A percentile compares a stretch with the other conserved stretches of the same genome.
Evolutionary conservation across 495 filamentous ascomycete genomes (phyloP).

Genomic region (Penicillium angulare): DNA sequence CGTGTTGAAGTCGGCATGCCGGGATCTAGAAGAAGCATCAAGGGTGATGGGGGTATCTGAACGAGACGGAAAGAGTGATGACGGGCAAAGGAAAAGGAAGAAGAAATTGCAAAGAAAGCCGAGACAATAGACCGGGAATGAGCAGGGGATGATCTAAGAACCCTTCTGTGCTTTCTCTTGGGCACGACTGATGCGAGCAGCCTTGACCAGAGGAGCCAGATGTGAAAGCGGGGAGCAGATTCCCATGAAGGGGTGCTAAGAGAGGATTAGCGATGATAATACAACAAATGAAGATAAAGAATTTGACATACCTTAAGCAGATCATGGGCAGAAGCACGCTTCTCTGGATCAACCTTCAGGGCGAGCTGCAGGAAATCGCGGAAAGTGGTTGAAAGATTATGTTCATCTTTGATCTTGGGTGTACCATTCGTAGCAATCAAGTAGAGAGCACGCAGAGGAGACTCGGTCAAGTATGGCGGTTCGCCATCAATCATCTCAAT

Average conservation of each 20-base stretch:
- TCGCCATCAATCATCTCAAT: slow-evolving; percentile 99
- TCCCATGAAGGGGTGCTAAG: slow-evolving; percentile 86
- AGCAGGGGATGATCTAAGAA: slow-evolving; percentile 23
- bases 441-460: slow-evolving; percentile 88
- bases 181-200: slow-evolving; percentile 76
- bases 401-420: slow-evolving; percentile 90
- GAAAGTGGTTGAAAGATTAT: slow-evolving; percentile 76
- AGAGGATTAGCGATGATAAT: slow-evolving; percentile 27
- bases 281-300: not conserved
- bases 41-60: slow-evolving; percentile 44
- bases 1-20: slow-evolving; percentile 24
- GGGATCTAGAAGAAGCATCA: slow-evolving; percentile 35
- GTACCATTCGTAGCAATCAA: slow-evolving; percentile 97
- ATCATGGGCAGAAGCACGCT: slow-evolving; percentile 91
- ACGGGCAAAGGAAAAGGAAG: slow-evolving; percentile 4
- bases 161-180: slow-evolving; percentile 78
- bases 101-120: not conserved
- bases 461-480: slow-evolving; percentile 94
- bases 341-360: slow-evolving; percentile 93
- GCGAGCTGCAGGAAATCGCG: slow-evolving; percentile 87
- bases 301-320: slow-evolving; percentile 69
- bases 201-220: slow-evolving; percentile 79
- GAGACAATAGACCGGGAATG: not conserved
- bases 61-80: slow-evolving; percentile 36
- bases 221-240: slow-evolving; percentile 70